A percentile compares a stretch with the other conserved stretches of the same genome.
These are phyloP conservation scores for Rauvolfia tetraphylla DNA, from an alignment of 257 asterid genomes.

Conservation along the genomic window DNA sequence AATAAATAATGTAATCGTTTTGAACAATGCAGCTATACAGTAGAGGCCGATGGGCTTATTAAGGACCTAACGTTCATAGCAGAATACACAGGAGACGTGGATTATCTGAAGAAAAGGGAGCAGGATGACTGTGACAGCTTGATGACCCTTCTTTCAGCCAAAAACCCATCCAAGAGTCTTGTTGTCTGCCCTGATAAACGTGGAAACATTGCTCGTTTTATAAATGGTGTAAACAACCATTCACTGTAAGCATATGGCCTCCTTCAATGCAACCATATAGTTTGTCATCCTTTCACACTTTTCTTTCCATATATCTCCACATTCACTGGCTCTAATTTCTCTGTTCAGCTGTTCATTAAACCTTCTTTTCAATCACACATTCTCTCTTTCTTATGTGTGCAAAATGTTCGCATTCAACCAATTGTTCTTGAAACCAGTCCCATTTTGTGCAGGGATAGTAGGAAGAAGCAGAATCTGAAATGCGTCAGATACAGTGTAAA, in stretches of 20 bases:
- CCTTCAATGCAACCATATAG: constrained; percentile 11
- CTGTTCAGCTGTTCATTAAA: constrained; percentile 2
- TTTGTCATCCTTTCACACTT: constrained; percentile 20
- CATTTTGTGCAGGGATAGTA: constrained; percentile 60
- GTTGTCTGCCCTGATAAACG: constrained; percentile 85
- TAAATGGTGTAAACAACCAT: constrained; percentile 83
- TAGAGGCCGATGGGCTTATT: constrained; percentile 82
- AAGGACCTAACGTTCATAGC: constrained; percentile 75
- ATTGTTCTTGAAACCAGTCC: constrained; percentile 23
- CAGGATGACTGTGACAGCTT: constrained; percentile 79
- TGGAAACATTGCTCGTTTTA: constrained; percentile 78
- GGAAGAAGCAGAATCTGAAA: constrained; percentile 77
- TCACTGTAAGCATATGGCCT: constrained; percentile 49
- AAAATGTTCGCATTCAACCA: constrained; percentile 11
- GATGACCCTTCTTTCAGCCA: constrained; percentile 83
- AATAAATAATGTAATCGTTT: constrained; percentile 10
- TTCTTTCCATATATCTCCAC: constrained; percentile 14
- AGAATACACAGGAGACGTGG: constrained; percentile 86
- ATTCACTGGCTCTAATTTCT: constrained; percentile 4
- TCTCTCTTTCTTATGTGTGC: constrained; percentile 10
- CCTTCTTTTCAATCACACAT: neutral
- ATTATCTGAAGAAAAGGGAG: constrained; percentile 65
- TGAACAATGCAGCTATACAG: constrained; percentile 63
- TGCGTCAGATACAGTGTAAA: constrained; percentile 70
- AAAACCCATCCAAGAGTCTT: constrained; percentile 53